Base-by-base conservation (phyloP, 352 stramenopile species). In the Globisporangium irregulare region DNA sequence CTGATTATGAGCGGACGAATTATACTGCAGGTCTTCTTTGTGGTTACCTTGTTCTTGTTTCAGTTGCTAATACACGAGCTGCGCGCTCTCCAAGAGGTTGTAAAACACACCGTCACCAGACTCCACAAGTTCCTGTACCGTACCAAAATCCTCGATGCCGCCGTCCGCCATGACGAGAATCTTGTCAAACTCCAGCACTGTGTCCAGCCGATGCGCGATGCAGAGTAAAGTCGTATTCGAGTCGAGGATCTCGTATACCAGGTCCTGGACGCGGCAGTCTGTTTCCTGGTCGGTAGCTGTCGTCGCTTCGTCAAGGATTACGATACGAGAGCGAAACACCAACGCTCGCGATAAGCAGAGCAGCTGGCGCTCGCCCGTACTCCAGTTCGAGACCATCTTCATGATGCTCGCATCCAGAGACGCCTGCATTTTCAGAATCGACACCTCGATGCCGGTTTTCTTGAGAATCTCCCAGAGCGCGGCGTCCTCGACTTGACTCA, bases 281-380 rank as follows among this genome's bases (percentile, higher is more conserved):
- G 79, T 91, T 57, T 89, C 76, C 29, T 82, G 75, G 59, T 94
- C 87, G 4, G 90, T 90, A 9, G 82, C 83, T 3, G 88, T 86
- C 20, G 96, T 99, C 5, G 96, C 96, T 81, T 99, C 97, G 64
- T 99, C 97, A 69, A 99, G 91, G 4, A 99, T 79, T 20, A 99
- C 73, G 36, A 99, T 93, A 12, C 71, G 67, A 4, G 91, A 89
- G 18, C 95, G 80, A 4, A 85, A 73, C 20, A 99, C 72, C 27
- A 99, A 74, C 5, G 97, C 96, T 41, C 97, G 73, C 32, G 90
- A 96, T 38, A 99, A 77, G 67, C 94, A 98, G 0, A 99, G 70
- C 15, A 99, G 73, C 74, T 99, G 96, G 0, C 96, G 77, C 74
- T 99, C 91, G 4, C 97, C 97, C 32, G 96, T 87, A 66, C 74